Evolutionary conservation across 1,284 basidiomycete species (phyloP).

Genomic region (Cutaneotrichosporon sp.): DNA sequence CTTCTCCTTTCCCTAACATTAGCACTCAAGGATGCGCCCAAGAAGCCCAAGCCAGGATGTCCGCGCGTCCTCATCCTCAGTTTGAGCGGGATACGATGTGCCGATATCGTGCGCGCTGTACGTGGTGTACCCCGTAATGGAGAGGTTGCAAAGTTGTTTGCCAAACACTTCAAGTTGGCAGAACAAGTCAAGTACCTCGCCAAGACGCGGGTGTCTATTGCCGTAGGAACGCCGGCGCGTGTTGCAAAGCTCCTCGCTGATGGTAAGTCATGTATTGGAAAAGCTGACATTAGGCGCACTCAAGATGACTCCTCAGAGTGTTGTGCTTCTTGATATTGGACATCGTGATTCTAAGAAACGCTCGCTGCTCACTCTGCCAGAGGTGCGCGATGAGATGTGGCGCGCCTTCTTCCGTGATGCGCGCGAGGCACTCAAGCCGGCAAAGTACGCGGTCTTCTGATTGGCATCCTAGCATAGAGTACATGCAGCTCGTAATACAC

Average conservation of each 20-base stretch:
- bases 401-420: slow-evolving; percentile 46
- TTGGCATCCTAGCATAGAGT: slow-evolving; percentile 6
- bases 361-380: slow-evolving; percentile 49
- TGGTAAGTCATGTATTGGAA: slow-evolving; percentile 32
- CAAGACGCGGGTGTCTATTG: slow-evolving; percentile 49
- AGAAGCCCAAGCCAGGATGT: slow-evolving; percentile 31
- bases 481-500: slow-evolving; percentile 12
- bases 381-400: slow-evolving; percentile 53
- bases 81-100: slow-evolving; percentile 51
- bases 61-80: slow-evolving; percentile 50
- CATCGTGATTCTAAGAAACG: slow-evolving; percentile 50
- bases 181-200: slow-evolving; percentile 53
- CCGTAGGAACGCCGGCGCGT: slow-evolving; percentile 53
- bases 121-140: slow-evolving; percentile 44
- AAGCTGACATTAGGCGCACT: slow-evolving; percentile 36
- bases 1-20: background rate
- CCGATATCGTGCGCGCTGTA: slow-evolving; percentile 52
- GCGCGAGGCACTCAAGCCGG: slow-evolving; percentile 37
- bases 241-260: slow-evolving; percentile 51
- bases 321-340: slow-evolving; percentile 50
- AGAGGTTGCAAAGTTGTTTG: slow-evolving; percentile 55
- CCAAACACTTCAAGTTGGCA: slow-evolving; percentile 53
- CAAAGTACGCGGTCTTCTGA: slow-evolving; percentile 46
- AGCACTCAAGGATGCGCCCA: slow-evolving; percentile 29
- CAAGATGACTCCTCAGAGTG: slow-evolving; percentile 42